These are phyloP conservation scores for Zasmidium cellare DNA, from an alignment of 2,329 filamentous ascomycete genomes.

Conservation along the genomic window DNA sequence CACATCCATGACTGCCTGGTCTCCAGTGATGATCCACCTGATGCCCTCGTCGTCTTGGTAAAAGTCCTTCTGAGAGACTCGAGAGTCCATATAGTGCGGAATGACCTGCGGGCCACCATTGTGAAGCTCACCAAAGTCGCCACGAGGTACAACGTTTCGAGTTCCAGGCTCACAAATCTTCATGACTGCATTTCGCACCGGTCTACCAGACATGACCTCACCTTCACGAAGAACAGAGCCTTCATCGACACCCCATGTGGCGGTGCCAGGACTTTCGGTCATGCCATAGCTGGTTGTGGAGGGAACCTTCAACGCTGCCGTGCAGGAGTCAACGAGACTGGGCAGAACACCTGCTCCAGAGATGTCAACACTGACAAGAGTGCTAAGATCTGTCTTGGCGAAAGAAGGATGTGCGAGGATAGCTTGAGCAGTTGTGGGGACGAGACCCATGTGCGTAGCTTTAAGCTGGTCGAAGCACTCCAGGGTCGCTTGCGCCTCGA, in stretches of 20 bases:
- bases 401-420: conserved; percentile 34
- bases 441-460: conserved; percentile 35
- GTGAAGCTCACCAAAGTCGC: conserved; percentile 34
- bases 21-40: conserved; percentile 68
- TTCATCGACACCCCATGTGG: conserved; percentile 41
- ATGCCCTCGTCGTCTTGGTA: conserved; percentile 34
- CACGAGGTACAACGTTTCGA: conserved; percentile 26
- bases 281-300: conserved; percentile 43
- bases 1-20: conserved; percentile 54
- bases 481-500: conserved; percentile 35
- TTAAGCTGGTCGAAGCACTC: conserved; percentile 34
- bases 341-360: conserved; percentile 39
- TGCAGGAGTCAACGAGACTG: conserved; percentile 31
- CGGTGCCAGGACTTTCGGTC: conserved; percentile 47
- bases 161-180: conserved; percentile 34
- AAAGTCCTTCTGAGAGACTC: conserved; percentile 29
- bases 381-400: conserved; percentile 28
- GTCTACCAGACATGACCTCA: conserved; percentile 45
- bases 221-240: conserved; percentile 34
- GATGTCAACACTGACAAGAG: conserved; percentile 34
- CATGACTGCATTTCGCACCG: conserved; percentile 42
- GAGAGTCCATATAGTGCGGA: conserved; percentile 31
- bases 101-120: conserved; percentile 33
- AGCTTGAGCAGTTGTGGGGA: conserved; percentile 37
- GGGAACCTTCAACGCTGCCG: conserved; percentile 30